Evolutionary conservation across 2,329 filamentous ascomycete species (phyloP), one percentile per base, ranked within the genome.

Genomic region (Pseudophaeomoniella oleicola): DNA sequence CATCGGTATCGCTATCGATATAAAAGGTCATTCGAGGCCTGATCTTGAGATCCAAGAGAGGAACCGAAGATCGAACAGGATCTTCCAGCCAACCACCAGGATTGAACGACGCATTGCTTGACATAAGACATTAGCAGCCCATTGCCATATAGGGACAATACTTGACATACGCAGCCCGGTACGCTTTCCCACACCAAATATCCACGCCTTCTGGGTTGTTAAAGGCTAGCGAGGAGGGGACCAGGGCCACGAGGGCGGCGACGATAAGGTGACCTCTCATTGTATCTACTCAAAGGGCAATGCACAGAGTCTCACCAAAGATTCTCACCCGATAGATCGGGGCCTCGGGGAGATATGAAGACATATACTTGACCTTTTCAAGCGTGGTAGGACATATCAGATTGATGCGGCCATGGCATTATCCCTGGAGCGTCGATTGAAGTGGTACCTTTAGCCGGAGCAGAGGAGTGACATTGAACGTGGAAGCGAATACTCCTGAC

Each of bases 141-240:
- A n/a, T n/a, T n/a, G n/a, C n/a, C n/a, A n/a, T n/a, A n/a, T n/a
- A n/a, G n/a, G n/a, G n/a, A n/a, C n/a, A n/a, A n/a, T n/a, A 17
- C 9, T 14, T 12, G 9, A 17, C 32, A 6, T 46, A 63, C 54
- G 48, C 55, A 27, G 51, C 49, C 19, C 48, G 48, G 45, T 66
- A 67, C 11, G 63, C 61, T 43, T 68, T 68, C 6, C 65, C 64
- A 47, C 65, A 65, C 63, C 62, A 66, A 19, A 62, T 56, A 34
- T 63, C 57, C 10, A 66, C 60, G 4, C 61, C 60, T 27, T 56
- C 46, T n/a, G 57, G 56, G 33, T 56, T 56, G 32, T 57, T 56
- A 41, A 60, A 55, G 12, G 15, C 18, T 6, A 18, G 32, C 14
- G 15, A 34, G 14, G 16, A 12, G 4, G 14, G 14, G 9, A 12